Evolutionary conservation across 2,329 filamentous ascomycete genomes (phyloP).

Genomic region (Didymella lethalis): DNA sequence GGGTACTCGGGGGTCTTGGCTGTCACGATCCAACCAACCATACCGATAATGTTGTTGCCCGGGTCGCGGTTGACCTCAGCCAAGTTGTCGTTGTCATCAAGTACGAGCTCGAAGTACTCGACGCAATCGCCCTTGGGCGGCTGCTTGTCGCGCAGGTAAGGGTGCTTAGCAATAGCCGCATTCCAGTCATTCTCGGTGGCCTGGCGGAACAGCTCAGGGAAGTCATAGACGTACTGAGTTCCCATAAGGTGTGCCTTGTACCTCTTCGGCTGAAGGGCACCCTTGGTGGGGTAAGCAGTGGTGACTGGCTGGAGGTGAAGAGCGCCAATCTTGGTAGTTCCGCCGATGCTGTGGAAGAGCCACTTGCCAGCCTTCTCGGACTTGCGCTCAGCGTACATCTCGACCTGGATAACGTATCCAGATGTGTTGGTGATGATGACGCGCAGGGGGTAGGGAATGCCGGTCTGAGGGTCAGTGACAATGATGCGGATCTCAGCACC

Average conservation of each 20-base stretch:
- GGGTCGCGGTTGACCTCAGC: slow-evolving; percentile 94
- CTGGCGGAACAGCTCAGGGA: slow-evolving; percentile 98
- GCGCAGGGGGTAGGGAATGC: slow-evolving; percentile 87
- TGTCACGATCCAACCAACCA: slow-evolving; percentile 98
- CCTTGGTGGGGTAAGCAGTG: slow-evolving; percentile 96
- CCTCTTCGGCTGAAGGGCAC: slow-evolving; percentile 96
- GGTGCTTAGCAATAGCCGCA: slow-evolving; percentile 75
- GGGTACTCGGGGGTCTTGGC: slow-evolving; percentile 97
- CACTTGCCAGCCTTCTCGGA: slow-evolving; percentile 93
- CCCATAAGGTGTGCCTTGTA: slow-evolving; percentile 99
- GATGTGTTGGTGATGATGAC: slow-evolving; percentile 98
- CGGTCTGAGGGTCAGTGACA: slow-evolving; percentile 87
- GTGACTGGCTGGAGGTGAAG: slow-evolving; percentile 93
- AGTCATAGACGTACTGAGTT: slow-evolving; percentile 99
- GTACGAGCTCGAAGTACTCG: slow-evolving; percentile 90
- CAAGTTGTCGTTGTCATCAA: slow-evolving; percentile 91
- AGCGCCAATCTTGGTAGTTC: slow-evolving; percentile 90
- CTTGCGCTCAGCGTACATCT: slow-evolving; percentile 97
- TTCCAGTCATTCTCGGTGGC: slow-evolving; percentile 95
- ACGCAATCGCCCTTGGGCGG: slow-evolving; percentile 90
- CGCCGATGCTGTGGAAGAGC: slow-evolving; percentile 98
- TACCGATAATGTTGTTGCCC: slow-evolving; percentile 93
- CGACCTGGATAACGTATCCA: slow-evolving; percentile 95
- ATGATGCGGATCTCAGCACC: slow-evolving; percentile 98
- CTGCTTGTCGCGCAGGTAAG: slow-evolving; percentile 78